Percentiles rank a stretch among this genome's conserved stretches.
These are phyloP conservation scores for Sporothrix variecibatus DNA, from an alignment of 2,329 filamentous ascomycete genomes.

Conservation along the genomic window DNA sequence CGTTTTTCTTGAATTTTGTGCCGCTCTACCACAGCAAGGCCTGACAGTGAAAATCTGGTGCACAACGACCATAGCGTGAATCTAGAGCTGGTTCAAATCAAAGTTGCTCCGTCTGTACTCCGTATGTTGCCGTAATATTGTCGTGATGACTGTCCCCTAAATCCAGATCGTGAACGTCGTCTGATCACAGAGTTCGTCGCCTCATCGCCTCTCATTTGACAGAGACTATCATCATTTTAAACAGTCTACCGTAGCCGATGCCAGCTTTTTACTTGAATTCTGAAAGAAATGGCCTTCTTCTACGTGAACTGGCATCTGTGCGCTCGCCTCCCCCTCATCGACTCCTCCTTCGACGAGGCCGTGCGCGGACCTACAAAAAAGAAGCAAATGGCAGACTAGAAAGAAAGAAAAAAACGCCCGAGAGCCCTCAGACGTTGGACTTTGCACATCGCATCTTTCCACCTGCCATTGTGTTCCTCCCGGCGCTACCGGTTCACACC, in stretches of 20 bases:
- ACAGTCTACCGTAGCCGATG: neutral
- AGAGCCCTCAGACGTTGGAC: constrained; percentile 18
- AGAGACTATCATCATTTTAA: neutral
- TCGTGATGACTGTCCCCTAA: neutral
- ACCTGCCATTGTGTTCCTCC: neutral
- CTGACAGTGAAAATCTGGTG: neutral
- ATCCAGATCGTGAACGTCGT: neutral
- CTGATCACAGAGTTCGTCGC: neutral
- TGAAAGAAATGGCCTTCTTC: neutral
- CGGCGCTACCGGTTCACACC: constrained; percentile 5
- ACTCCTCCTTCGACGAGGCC: neutral
- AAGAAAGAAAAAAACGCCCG: constrained; percentile 18
- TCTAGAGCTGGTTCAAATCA: too few species aligned
- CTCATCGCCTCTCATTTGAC: neutral
- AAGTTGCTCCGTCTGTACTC: too few species aligned
- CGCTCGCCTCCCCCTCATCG: neutral
- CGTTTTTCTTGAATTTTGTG: neutral
- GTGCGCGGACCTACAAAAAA: constrained; percentile 2
- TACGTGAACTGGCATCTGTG: neutral
- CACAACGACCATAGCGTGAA: neutral
- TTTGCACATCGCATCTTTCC: neutral
- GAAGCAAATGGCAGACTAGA: neutral
- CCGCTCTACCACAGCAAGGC: neutral
- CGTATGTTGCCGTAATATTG: neutral
- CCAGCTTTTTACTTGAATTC: neutral